Base-by-base conservation (phyloP, 2,329 filamentous ascomycete genomes). In the Epichloe amarillans region DNA sequence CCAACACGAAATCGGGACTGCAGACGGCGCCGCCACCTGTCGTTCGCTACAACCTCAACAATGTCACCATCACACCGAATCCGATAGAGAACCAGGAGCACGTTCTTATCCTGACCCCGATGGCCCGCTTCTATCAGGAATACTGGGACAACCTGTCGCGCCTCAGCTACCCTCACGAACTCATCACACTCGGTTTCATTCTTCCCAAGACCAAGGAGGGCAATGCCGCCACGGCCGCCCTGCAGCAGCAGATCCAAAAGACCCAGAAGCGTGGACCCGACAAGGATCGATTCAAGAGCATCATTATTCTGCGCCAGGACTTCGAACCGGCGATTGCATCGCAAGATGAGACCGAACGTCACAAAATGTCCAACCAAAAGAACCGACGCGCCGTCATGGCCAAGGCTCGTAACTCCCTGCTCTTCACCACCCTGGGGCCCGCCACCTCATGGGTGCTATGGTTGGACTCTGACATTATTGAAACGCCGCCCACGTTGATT, bases 131-230 rank as follows among this genome's bases (percentile, higher is more conserved):
- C 75, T 97, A 96, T 69, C 83, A 86, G 60, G 83, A 79, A 58
- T 98, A 97, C 73, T 98, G 93, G 91, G 84, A 94, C 66, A 98
- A 97, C 61, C 75, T 98, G 30, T 66, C 90, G 58, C 80, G 80
- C 64, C 77, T 98, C 51, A 77, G 71, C 61, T 98, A 97, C 66
- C 93, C 93, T 3, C 93, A 96, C 70, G 86, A 95, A 53, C 80
- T 97, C 56, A 94, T 98, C 63, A 94, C 88, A 1, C 75, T 98
- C 30, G 93, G 88, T 39, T 98, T 97, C 71, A 97, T 98, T 63
- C 83, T 95, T 30, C 93, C 93, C 49, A 95, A 94, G 71, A 95
- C 83, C 46, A 86, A 85, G 63, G 90, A 96, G 59, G 93, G 93
- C 53, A 95, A 97, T 66, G 75, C 82, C 30, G 93, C 93, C 3